Evolutionary conservation across 2,329 filamentous ascomycete genomes (phyloP).

Genomic region (Bipolaris cookei): DNA sequence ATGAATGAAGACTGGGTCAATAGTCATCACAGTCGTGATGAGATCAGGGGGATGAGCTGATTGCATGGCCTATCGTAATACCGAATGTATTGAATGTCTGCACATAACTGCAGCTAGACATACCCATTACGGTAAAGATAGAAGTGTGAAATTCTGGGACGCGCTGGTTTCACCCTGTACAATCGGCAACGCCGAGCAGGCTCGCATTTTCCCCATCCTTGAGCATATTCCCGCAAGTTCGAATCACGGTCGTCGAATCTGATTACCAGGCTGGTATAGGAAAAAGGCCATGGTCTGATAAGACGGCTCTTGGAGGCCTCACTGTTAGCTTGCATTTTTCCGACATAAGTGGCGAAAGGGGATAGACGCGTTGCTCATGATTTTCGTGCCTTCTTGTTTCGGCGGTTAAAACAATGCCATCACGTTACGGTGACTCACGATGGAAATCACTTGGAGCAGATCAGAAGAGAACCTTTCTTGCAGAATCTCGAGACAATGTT

Average conservation of each 20-base stretch:
- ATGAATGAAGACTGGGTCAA: background rate
- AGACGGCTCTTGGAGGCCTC: constrained; percentile 19
- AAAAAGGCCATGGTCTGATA: constrained; percentile 5
- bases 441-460: background rate
- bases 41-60: background rate
- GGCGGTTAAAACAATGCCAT: background rate
- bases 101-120: background rate
- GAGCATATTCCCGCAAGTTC: constrained; percentile 18
- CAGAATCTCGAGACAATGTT: background rate
- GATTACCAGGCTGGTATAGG: constrained; percentile 30
- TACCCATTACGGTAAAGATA: background rate
- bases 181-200: constrained; percentile 9
- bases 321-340: constrained; percentile 5
- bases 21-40: background rate
- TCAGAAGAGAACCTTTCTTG: background rate
- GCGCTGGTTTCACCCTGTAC: background rate
- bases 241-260: constrained; percentile 30
- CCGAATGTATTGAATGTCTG: background rate
- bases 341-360: background rate
- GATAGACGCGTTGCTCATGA: background rate
- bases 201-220: constrained; percentile 14
- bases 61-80: background rate
- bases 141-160: background rate
- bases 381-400: background rate
- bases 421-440: background rate